These are phyloP conservation scores for Toxoplasma gondii DNA, from an alignment of 169 alveolate genomes.

Conservation along the genomic window DNA sequence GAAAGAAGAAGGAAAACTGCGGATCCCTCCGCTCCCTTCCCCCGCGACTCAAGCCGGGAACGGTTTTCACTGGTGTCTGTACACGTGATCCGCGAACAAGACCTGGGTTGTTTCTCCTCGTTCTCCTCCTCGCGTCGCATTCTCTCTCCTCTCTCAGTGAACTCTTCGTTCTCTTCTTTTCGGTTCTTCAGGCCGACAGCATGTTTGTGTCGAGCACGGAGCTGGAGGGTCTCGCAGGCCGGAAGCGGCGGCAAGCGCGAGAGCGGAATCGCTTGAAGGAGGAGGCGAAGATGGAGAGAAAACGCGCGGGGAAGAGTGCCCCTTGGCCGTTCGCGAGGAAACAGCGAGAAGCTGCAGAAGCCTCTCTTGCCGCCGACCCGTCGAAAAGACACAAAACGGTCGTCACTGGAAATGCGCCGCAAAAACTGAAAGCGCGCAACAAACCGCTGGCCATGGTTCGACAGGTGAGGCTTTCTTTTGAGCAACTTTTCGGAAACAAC, in stretches of 20 bases:
- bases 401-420: constrained; percentile 35
- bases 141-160: no score
- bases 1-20: no score
- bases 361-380: neutral
- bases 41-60: no score
- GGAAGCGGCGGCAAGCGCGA: constrained; percentile 53
- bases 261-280: constrained; percentile 39
- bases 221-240: constrained; percentile 55
- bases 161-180: neutral
- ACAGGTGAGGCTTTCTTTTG: neutral
- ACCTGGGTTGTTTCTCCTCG: no score
- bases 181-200: neutral
- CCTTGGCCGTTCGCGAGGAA: neutral
- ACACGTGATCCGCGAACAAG: no score
- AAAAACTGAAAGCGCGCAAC: constrained; percentile 36
- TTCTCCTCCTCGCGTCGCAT: no score
- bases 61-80: no score
- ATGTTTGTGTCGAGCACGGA: constrained; percentile 27
- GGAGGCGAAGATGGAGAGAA: constrained; percentile 4
- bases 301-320: neutral
- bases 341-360: neutral
- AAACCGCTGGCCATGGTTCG: constrained; percentile 49
- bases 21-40: no score
- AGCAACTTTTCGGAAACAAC: neutral
- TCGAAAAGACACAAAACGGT: neutral